Conservation (phyloP, 306 rosid species). For the Pyrus pyrifolia region DNA sequence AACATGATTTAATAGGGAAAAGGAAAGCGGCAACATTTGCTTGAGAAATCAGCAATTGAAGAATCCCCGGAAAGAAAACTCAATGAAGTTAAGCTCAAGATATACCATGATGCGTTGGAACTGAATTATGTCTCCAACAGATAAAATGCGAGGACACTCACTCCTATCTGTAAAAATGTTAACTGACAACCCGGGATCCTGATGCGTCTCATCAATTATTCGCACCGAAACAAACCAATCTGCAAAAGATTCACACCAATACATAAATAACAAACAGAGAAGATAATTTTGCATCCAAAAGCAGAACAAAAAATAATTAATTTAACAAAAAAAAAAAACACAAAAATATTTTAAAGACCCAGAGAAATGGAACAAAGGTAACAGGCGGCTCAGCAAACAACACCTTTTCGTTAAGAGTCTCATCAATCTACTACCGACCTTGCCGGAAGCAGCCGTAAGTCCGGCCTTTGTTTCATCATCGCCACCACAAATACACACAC, state of each 20-base stretch:
- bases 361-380: background rate
- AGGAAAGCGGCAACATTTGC: background rate
- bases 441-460: constrained; percentile 63
- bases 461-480: constrained; percentile 88
- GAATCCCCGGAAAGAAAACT: background rate
- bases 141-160: constrained; percentile 44
- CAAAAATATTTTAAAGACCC: background rate
- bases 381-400: constrained; percentile 51
- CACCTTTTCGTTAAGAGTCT: constrained; percentile 44
- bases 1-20: background rate
- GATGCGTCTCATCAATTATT: constrained; percentile 45
- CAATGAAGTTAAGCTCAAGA: background rate
- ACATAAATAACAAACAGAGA: constrained; percentile 4
- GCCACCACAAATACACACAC: constrained; percentile 26
- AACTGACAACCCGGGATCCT: constrained; percentile 29
- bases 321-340: too few relatives aligned
- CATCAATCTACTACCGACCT: constrained; percentile 74
- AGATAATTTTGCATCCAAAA: background rate
- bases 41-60: background rate
- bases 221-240: constrained; percentile 45
- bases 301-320: background rate
- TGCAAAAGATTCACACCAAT: constrained; percentile 29
- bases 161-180: constrained; percentile 42
- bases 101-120: constrained; percentile 43
- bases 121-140: constrained; percentile 58